Conservation (phyloP, 2,329 filamentous ascomycete genomes). For the Botrytis tulipae region DNA sequence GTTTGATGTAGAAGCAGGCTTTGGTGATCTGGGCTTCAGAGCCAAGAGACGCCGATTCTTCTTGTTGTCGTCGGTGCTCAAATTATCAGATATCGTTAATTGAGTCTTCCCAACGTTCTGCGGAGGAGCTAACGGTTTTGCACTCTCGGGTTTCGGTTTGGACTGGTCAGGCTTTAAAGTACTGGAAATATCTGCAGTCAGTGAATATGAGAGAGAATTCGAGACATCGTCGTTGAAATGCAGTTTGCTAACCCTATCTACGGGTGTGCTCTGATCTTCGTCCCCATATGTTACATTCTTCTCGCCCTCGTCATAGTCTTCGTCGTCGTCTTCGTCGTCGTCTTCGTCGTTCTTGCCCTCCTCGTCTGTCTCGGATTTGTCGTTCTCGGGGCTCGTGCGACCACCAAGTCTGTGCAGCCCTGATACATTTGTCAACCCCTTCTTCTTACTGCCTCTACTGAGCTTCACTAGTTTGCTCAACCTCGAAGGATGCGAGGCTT, state of each 20-base stretch:
- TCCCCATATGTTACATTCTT: fast-evolving
- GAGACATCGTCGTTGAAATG: too few species aligned
- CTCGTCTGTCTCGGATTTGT: too few species aligned
- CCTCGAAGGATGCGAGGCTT: neutral
- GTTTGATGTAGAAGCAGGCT: neutral
- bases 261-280: neutral
- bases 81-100: neutral
- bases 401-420: too few species aligned
- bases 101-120: neutral
- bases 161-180: neutral
- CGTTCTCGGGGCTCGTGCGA: neutral
- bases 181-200: too few species aligned
- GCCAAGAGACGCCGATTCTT: neutral
- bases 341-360: fast-evolving
- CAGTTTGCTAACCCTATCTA: too few species aligned
- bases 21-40: neutral
- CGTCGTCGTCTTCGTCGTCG: too few species aligned
- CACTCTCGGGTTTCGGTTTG: neutral
- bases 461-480: neutral
- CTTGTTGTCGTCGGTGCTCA: neutral
- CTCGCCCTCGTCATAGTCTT: neutral
- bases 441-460: neutral
- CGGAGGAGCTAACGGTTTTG: neutral
- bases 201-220: too few species aligned
- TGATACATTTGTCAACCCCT: too few species aligned